Conservation (phyloP, 345 rosid species). For the Eucalyptus curtisii region DNA sequence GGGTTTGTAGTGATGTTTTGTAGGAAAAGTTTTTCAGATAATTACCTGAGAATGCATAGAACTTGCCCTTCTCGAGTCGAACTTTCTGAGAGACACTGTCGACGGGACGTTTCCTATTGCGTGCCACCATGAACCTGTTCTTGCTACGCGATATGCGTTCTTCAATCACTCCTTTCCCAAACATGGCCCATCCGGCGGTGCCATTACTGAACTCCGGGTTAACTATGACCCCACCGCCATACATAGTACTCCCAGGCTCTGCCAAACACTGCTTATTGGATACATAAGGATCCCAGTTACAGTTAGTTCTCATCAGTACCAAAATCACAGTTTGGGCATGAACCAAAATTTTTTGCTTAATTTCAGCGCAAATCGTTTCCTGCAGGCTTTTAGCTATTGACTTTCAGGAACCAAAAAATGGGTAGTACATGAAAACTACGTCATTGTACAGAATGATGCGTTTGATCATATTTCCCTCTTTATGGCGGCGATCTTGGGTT, state of each 20-base stretch:
- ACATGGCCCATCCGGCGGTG: conserved; percentile 16
- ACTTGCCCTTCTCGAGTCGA: conserved; percentile 28
- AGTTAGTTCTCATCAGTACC: not conserved
- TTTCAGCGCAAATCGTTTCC: not conserved
- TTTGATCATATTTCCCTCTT: not conserved
- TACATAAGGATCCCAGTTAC: not conserved
- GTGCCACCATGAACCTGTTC: conserved; percentile 14
- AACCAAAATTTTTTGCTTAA: not conserved
- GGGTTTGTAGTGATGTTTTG: not conserved
- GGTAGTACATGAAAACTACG: not conserved
- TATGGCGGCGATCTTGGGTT: not conserved
- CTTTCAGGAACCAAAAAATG: not conserved
- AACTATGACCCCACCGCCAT: conserved; percentile 39
- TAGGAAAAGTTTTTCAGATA: not conserved
- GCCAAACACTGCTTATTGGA: conserved; percentile 35
- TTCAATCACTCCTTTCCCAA: conserved; percentile 16
- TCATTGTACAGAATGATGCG: not conserved
- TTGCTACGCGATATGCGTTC: conserved; percentile 6
- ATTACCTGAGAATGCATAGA: conserved; percentile 53
- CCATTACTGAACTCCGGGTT: conserved; percentile 33
- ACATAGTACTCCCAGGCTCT: conserved; percentile 31
- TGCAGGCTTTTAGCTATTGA: not conserved
- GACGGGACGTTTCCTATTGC: conserved; percentile 8
- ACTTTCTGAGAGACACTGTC: conserved; percentile 29
- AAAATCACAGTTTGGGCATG: not conserved